Evolutionary conservation across 169 alveolate species (phyloP), one percentile per base, ranked within the genome.

Genomic region (Blepharisma undulans): DNA sequence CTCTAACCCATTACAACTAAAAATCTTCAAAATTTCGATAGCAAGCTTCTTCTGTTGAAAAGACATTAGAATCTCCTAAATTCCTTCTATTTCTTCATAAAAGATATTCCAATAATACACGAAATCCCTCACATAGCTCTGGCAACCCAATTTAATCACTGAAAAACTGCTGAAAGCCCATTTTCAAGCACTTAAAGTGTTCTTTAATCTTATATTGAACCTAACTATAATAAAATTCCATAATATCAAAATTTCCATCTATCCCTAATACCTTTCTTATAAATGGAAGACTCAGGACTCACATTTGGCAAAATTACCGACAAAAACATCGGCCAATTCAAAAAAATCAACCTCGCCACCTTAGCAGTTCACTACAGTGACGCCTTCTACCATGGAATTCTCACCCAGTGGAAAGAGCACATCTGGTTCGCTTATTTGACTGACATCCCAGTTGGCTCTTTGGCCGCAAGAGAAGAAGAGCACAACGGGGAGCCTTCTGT

Each of bases 361-460:
- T 90, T 95, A 16, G 96, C 95, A 33, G 97, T 95, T 5, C 77
- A 86, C 36, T 95, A 95, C 85, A 87, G 92, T 14, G 94, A 90
- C 22, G 92, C 91, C 78, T 95, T 95, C 89, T 95, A 95, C 88
- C 66, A 74, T 18, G 82, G 92, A 84, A 90, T 95, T 10, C 78
- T 78, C n/a, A 30, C 93, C 34, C 59, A 87, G 6, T 85, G 90
- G 82, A 32, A 72, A 25, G 76, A 87, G 87, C 76, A n/a, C 76
- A 22, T 72, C 16, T 87, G 19, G 25, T 76, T 93, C 71, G 97
- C 96, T 21, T 95, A 95, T 81, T 82, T 84, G 29, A 93, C 92
- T 72, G 96, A 95, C 77, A 77, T 95, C 7, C 84, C 94, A 5
- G 89, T 95, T 0, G 97, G 97, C 19, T 95, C 96, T n/a, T 71